These are phyloP conservation scores for Raffaelea ambrosiae DNA, from an alignment of 2,329 filamentous ascomycete genomes.

Conservation along the genomic window DNA sequence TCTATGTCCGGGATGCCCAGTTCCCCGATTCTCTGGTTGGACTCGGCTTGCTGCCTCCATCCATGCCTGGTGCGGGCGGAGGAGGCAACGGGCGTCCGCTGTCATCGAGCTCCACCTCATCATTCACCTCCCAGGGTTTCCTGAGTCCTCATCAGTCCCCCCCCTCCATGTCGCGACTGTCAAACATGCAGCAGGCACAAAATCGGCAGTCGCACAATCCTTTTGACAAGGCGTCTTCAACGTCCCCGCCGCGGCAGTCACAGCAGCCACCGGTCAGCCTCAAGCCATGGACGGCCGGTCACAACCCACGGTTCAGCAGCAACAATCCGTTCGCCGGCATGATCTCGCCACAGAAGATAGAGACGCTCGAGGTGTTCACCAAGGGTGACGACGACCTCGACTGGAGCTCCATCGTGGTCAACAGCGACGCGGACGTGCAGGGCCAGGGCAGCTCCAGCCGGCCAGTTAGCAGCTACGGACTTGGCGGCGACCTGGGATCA, in stretches of 20 bases:
- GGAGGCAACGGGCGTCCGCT: slow-evolving; percentile 23
- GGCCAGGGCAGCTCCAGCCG: slow-evolving; percentile 21
- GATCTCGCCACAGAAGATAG: slow-evolving; percentile 16
- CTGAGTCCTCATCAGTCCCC: slow-evolving; percentile 13
- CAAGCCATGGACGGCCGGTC: slow-evolving; percentile 16
- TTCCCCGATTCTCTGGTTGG: slow-evolving; percentile 73
- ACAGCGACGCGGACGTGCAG: slow-evolving; percentile 15
- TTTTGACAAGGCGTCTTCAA: slow-evolving; percentile 2
- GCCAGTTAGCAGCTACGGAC: slow-evolving; percentile 48
- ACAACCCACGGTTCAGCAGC: slow-evolving; percentile 43
- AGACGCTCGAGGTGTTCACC: slow-evolving; percentile 50
- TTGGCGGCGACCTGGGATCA: slow-evolving; percentile 44
- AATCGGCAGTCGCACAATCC: too few relatives aligned
- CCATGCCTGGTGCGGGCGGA: slow-evolving; percentile 25
- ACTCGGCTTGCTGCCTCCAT: slow-evolving; percentile 50
- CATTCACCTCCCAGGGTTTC: slow-evolving; percentile 16
- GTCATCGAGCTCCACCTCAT: slow-evolving; percentile 20
- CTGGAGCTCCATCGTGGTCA: slow-evolving; percentile 49
- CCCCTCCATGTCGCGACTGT: background rate
- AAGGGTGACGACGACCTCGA: slow-evolving; percentile 50
- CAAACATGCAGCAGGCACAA: too few relatives aligned
- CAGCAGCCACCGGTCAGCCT: slow-evolving; percentile 3
- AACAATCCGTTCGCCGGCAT: slow-evolving; percentile 49
- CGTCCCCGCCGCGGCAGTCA: slow-evolving; percentile 4
- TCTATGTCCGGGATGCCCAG: slow-evolving; percentile 78